These are phyloP conservation scores for Rhodamnia argentea DNA, from an alignment of 345 rosid species.

Conservation along the genomic window DNA sequence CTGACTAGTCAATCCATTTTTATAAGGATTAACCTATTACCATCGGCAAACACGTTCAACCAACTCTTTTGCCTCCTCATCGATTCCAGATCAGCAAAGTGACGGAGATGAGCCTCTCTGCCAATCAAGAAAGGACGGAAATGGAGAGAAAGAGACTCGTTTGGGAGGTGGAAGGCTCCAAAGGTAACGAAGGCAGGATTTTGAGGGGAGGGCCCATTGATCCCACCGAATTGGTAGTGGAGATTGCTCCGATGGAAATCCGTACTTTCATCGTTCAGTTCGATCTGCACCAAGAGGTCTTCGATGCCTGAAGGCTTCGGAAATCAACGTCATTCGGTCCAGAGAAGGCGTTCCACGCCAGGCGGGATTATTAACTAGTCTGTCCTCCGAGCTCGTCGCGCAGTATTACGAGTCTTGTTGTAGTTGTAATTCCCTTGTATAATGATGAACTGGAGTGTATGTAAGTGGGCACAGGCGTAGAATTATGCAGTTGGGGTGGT, in stretches of 20 bases:
- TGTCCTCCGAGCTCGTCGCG: neutral
- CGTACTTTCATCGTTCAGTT: conserved; percentile 57
- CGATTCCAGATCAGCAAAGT: conserved; percentile 42
- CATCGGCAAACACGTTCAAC: neutral
- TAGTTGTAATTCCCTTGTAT: neutral
- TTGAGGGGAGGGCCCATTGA: conserved; percentile 55
- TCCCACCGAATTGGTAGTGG: conserved; percentile 49
- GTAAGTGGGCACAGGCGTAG: neutral
- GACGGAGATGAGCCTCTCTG: conserved; percentile 70
- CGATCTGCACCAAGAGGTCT: neutral
- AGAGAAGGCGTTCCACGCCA: neutral
- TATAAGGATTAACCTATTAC: neutral
- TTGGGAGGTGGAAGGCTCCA: conserved; percentile 56
- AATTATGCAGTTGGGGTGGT: neutral
- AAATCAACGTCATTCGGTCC: neutral
- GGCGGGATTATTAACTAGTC: neutral
- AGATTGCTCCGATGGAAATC: conserved; percentile 90
- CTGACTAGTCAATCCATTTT: neutral
- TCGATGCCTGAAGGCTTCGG: neutral
- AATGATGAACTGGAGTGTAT: neutral
- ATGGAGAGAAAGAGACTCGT: conserved; percentile 75
- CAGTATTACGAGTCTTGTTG: neutral
- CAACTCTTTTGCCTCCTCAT: neutral
- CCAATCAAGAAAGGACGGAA: conserved; percentile 65
- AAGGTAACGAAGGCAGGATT: conserved; percentile 15